Percentiles rank a stretch among this genome's conserved stretches.
Evolutionary conservation across 768 basidiomycete genomes (phyloP).

Genomic region (Baorangia bicolor): DNA sequence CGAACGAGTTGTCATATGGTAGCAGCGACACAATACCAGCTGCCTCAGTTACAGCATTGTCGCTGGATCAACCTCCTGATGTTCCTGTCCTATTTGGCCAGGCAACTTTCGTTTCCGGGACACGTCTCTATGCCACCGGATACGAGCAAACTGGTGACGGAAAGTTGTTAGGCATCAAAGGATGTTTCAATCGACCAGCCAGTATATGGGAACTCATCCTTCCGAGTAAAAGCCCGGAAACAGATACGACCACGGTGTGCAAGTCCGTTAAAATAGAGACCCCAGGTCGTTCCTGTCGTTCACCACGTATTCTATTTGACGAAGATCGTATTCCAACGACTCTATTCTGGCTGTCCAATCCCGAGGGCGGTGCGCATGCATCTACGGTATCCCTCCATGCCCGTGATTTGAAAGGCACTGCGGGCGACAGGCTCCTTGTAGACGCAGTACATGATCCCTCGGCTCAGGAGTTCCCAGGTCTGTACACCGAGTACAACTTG

Average conservation of each 20-base stretch:
- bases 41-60: slow-evolving; percentile 11
- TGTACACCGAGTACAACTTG: slow-evolving; percentile 55
- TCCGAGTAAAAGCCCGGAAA: slow-evolving; percentile 5
- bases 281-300: slow-evolving; percentile 50
- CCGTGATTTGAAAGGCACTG: slow-evolving; percentile 33
- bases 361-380: slow-evolving; percentile 58
- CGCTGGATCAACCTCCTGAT: slow-evolving; percentile 4
- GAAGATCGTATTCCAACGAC: slow-evolving; percentile 17
- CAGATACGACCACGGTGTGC: slow-evolving; percentile 15
- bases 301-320: slow-evolving; percentile 48
- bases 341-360: slow-evolving; percentile 56
- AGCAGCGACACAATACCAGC: slow-evolving; percentile 7
- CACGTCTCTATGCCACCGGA: slow-evolving; percentile 55
- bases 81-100: slow-evolving; percentile 50
- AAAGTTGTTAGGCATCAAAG: slow-evolving; percentile 55
- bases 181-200: slow-evolving; percentile 58
- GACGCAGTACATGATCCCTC: slow-evolving; percentile 41
- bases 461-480: slow-evolving; percentile 53
- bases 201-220: slow-evolving; percentile 54
- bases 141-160: slow-evolving; percentile 59
- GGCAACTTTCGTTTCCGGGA: slow-evolving; percentile 46
- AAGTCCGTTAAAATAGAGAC: slow-evolving; percentile 37
- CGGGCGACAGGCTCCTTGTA: slow-evolving; percentile 34
- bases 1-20: not conserved
- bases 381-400: slow-evolving; percentile 52